A percentile compares a stretch with the other conserved stretches of the same genome.
These are phyloP conservation scores for Xylaria sp. DNA, from an alignment of 2,329 filamentous ascomycete genomes.

Conservation along the genomic window DNA sequence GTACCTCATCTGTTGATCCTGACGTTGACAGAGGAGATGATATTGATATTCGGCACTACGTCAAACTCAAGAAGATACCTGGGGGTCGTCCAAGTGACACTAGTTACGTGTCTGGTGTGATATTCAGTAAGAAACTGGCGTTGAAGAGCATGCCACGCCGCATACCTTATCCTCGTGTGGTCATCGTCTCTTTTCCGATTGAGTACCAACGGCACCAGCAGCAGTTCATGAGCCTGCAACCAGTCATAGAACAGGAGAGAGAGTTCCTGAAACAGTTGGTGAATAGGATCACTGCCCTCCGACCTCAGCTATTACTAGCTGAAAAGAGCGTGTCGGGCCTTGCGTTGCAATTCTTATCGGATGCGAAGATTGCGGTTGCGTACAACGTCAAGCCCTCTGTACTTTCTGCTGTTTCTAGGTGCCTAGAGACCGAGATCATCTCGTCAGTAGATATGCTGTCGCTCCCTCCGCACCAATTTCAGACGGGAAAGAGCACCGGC, in stretches of 20 bases:
- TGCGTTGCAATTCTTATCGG: conserved; percentile 83
- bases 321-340: conserved; percentile 91
- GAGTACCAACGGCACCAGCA: conserved; percentile 92
- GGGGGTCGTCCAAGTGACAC: conserved; percentile 90
- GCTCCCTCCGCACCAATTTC: conserved; percentile 65
- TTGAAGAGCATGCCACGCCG: conserved; percentile 93
- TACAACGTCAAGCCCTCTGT: conserved; percentile 98
- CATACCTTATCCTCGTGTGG: conserved; percentile 80
- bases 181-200: conserved; percentile 92
- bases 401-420: conserved; percentile 90
- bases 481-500: conserved; percentile 77
- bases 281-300: conserved; percentile 82
- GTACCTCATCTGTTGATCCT: conserved; percentile 92
- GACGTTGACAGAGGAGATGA: conserved; percentile 89
- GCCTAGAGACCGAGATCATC: conserved; percentile 88
- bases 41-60: conserved; percentile 96
- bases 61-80: conserved; percentile 95
- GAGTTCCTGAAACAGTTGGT: conserved; percentile 93
- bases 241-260: conserved; percentile 93
- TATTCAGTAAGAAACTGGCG: conserved; percentile 96
- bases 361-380: conserved; percentile 87
- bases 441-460: conserved; percentile 94
- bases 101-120: conserved; percentile 92
- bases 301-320: conserved; percentile 85
- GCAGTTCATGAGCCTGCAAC: conserved; percentile 97